A percentile compares a stretch with the other conserved stretches of the same genome.
Conservation (phyloP, 768 basidiomycete genomes). For the Cystobasidium ongulense region DNA sequence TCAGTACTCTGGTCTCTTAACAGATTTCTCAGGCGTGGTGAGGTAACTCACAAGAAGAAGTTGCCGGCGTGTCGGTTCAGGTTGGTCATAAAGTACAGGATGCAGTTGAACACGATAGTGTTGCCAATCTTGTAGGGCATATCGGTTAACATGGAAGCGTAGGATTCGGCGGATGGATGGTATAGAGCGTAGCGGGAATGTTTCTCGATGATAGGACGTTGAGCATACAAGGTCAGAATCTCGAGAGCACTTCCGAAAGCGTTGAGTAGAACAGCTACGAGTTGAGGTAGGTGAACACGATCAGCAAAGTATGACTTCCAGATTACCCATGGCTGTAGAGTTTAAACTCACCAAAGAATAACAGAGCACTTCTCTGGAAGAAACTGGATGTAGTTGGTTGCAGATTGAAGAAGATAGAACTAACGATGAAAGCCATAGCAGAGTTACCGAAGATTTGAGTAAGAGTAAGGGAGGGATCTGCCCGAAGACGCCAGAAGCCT, state of each 20-base stretch:
- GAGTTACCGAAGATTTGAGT: constrained; percentile 36
- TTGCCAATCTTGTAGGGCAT: constrained; percentile 42
- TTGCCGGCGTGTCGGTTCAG: constrained; percentile 46
- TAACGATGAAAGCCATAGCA: constrained; percentile 53
- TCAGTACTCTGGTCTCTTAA: too few species aligned
- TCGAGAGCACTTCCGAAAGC: constrained; percentile 43
- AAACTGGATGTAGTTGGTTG: constrained; percentile 55
- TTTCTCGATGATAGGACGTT: constrained; percentile 47
- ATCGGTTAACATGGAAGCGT: constrained; percentile 48
- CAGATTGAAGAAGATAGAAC: constrained; percentile 59
- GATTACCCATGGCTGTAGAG: constrained; percentile 31
- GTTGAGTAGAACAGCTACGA: constrained; percentile 57
- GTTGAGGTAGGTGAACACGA: constrained; percentile 28
- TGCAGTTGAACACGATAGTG: constrained; percentile 45
- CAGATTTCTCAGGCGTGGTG: too few species aligned
- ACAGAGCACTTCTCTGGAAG: constrained; percentile 67
- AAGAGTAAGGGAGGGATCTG: constrained; percentile 44
- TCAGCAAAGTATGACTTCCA: background rate
- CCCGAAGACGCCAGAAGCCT: constrained; percentile 50
- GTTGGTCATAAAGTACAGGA: constrained; percentile 50
- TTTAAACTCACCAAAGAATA: constrained; percentile 60
- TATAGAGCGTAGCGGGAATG: constrained; percentile 49
- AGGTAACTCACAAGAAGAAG: constrained; percentile 45
- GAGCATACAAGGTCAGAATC: constrained; percentile 47
- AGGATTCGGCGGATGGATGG: constrained; percentile 48